phyloP scores from a whole-genome alignment of 2,329 filamentous ascomycete species.

The Fusarium nodosum region DNA sequence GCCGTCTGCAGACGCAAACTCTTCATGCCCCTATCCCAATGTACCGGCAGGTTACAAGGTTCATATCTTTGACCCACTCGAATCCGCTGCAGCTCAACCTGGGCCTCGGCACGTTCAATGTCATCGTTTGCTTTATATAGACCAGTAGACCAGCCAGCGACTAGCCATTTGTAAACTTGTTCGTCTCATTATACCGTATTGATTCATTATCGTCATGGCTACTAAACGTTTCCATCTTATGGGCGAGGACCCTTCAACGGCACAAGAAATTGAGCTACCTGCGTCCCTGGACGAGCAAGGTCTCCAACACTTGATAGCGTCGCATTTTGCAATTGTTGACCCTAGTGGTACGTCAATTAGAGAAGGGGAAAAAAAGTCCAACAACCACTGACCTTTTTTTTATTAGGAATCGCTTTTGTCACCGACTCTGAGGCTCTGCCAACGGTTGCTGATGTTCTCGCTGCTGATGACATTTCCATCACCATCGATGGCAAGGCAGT shows the following conservation, averaged over 20 bases:
- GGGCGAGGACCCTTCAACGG: slow-evolving; percentile 56
- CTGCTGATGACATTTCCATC: slow-evolving; percentile 56
- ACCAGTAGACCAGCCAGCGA: slow-evolving; percentile 25
- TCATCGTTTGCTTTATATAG: slow-evolving; percentile 33
- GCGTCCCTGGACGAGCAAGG: slow-evolving; percentile 54
- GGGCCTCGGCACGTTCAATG: slow-evolving; percentile 17
- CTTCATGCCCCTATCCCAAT: slow-evolving; percentile 20
- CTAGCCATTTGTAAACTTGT: slow-evolving; percentile 8
- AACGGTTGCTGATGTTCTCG: slow-evolving; percentile 54
- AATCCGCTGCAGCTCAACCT: slow-evolving; percentile 10
- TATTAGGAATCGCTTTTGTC: slow-evolving; percentile 56
- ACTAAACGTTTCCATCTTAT: slow-evolving; percentile 59
- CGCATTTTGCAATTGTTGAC: slow-evolving; percentile 60
- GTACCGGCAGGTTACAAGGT: slow-evolving; percentile 24
- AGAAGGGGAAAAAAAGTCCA: no score
- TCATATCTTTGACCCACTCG: slow-evolving; percentile 15
- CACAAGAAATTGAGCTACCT: slow-evolving; percentile 57
- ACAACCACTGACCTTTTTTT: slow-evolving; percentile 6
- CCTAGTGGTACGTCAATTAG: slow-evolving; percentile 52
- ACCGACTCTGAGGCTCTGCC: slow-evolving; percentile 52
- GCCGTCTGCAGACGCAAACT: slow-evolving; percentile 18
- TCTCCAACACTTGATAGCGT: slow-evolving; percentile 57
- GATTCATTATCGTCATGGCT: slow-evolving; percentile 49
- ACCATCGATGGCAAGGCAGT: slow-evolving; percentile 64
- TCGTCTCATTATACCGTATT: slow-evolving; percentile 4